phyloP scores from a whole-genome alignment of 305 asterid species.

The Fraxinus dipetala region DNA sequence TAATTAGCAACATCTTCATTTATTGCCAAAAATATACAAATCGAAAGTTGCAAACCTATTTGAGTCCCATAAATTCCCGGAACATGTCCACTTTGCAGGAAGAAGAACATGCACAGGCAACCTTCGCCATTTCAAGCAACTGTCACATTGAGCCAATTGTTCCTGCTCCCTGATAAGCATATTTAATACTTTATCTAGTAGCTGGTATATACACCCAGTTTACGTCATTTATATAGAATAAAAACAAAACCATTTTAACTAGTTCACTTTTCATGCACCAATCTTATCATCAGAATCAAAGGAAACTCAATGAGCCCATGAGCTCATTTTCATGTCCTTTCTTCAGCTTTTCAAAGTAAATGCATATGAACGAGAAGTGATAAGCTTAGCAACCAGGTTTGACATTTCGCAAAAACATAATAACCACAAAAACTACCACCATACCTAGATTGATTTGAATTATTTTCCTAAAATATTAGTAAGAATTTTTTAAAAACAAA shows the following conservation, averaged over 20 bases:
- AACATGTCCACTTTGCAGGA: slow-evolving; percentile 70
- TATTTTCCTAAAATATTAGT: neutral
- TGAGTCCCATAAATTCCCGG: slow-evolving; percentile 63
- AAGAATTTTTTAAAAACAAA: neutral
- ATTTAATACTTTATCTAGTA: slow-evolving; percentile 10
- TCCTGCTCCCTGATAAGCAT: slow-evolving; percentile 57
- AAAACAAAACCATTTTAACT: neutral
- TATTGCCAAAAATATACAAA: neutral
- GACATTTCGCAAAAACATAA: neutral
- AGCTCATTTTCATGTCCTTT: neutral
- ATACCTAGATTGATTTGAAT: neutral
- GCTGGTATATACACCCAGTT: neutral
- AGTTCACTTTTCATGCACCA: neutral
- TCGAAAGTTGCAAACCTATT: slow-evolving; percentile 47
- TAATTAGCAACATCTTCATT: neutral
- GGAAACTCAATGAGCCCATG: neutral
- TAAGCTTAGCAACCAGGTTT: neutral
- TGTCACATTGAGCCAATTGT: slow-evolving; percentile 77
- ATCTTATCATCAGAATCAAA: neutral
- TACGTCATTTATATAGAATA: neutral
- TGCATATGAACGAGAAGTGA: neutral
- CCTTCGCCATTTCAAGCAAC: slow-evolving; percentile 84
- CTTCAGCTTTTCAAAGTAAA: neutral
- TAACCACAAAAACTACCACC: neutral
- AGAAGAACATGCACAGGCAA: slow-evolving; percentile 70